Evolutionary conservation across 1,284 basidiomycete genomes (phyloP).

Genomic region (Neonothopanus nambi): DNA sequence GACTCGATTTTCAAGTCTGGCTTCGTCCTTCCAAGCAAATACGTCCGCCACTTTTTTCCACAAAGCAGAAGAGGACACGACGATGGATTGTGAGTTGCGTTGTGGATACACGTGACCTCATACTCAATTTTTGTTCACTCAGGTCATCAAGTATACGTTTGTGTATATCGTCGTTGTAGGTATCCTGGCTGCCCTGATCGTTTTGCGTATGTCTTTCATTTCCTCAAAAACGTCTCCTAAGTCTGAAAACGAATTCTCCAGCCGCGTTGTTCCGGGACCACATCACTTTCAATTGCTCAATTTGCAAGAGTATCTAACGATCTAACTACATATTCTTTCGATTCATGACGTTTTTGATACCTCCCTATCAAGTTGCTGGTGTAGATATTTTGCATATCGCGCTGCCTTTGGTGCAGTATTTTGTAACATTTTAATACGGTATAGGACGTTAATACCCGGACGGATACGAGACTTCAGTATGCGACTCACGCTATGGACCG

Average conservation of each 20-base stretch:
- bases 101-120: constrained; percentile 1
- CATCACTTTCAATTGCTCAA: constrained; percentile 67
- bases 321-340: constrained; percentile 32
- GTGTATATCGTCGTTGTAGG: constrained; percentile 83
- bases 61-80: constrained; percentile 88
- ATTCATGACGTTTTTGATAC: constrained; percentile 14
- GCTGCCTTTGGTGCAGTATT: constrained; percentile 12
- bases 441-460: constrained; percentile 13
- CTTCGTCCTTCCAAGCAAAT: constrained; percentile 91
- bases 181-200: constrained; percentile 80
- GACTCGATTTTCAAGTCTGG: constrained; percentile 64
- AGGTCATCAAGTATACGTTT: constrained; percentile 81
- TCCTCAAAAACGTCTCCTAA: constrained; percentile 10
- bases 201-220: constrained; percentile 60
- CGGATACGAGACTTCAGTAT: neutral
- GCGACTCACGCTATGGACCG: neutral
- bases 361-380: constrained; percentile 13
- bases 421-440: constrained; percentile 15
- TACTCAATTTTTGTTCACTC: neutral
- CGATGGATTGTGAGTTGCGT: constrained; percentile 83
- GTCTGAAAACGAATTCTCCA: constrained; percentile 28
- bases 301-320: constrained; percentile 78
- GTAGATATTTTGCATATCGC: constrained; percentile 13
- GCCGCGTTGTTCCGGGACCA: constrained; percentile 70
- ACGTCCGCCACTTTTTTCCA: constrained; percentile 92